phyloP scores from a whole-genome alignment of 2,329 filamentous ascomycete species.

The Dichotomopilus funicola region DNA sequence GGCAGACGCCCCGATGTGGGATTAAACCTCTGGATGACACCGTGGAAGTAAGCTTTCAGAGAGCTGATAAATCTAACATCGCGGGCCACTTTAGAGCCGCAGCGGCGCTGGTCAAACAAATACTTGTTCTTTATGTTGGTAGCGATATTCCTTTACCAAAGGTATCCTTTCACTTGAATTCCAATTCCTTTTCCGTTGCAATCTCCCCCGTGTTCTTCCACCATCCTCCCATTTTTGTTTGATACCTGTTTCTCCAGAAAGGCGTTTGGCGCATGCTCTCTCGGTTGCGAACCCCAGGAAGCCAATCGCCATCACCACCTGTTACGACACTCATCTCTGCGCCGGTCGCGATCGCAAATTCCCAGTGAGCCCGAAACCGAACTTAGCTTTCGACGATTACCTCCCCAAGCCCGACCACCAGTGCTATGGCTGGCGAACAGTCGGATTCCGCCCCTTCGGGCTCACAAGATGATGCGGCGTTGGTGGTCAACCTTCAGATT shows the following conservation, averaged over 20 bases:
- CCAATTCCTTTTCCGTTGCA: neutral
- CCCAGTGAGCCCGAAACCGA: neutral
- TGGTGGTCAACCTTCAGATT: conserved; percentile 49
- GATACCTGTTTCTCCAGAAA: no score
- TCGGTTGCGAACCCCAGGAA: no score
- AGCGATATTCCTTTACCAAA: neutral
- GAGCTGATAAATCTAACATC: conserved; percentile 1
- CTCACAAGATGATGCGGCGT: conserved; percentile 15
- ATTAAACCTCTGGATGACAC: conserved; percentile 18
- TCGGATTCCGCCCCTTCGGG: conserved; percentile 4
- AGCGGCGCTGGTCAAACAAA: neutral
- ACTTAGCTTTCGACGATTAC: neutral
- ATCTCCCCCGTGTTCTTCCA: neutral
- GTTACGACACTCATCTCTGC: neutral
- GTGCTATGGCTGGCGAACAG: conserved; percentile 20
- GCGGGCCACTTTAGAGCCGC: conserved; percentile 1
- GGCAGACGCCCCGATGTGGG: neutral
- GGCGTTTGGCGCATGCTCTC: no score
- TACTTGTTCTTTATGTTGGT: neutral
- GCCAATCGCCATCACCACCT: neutral
- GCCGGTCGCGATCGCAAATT: neutral
- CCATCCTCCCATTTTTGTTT: no score
- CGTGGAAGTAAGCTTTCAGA: conserved; percentile 19
- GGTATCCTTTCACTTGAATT: no score
- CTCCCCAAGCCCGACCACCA: neutral